phyloP scores from a whole-genome alignment of 108 stramenopile genomes.

The Skeletonema marinoi region DNA sequence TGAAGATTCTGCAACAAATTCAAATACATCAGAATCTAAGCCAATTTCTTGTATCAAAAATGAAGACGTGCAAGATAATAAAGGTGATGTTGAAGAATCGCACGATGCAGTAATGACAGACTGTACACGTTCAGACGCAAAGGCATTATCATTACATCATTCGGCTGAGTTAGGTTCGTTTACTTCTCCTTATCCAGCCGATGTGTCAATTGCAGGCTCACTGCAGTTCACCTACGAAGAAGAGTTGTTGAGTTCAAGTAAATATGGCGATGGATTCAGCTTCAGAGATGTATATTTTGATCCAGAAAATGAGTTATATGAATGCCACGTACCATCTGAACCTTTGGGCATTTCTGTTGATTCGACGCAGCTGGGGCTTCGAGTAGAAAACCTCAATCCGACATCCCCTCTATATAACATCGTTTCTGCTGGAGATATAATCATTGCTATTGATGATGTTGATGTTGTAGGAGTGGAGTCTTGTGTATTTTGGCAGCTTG shows the following conservation, averaged over 20 bases:
- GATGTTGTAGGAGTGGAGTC: background rate
- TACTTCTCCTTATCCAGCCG: too few species aligned
- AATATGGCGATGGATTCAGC: conserved; percentile 12
- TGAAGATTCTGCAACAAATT: background rate
- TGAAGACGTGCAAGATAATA: background rate
- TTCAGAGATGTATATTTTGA: conserved; percentile 33
- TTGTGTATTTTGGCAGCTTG: background rate
- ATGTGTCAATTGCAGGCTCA: background rate
- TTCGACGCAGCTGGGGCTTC: conserved; percentile 26
- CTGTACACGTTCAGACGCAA: too few species aligned
- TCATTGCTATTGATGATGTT: background rate
- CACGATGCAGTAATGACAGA: background rate
- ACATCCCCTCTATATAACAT: conserved; percentile 27
- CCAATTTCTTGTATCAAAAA: background rate
- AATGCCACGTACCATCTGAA: conserved; percentile 38
- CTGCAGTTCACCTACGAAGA: conserved; percentile 19
- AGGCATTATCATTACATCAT: too few species aligned
- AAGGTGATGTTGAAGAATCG: background rate
- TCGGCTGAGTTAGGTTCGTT: too few species aligned
- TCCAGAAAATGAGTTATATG: conserved; percentile 45
- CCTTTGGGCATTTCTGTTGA: conserved; percentile 40
- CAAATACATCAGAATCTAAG: background rate
- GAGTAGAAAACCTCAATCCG: conserved; percentile 36
- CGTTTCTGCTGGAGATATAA: background rate
- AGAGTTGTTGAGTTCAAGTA: conserved; percentile 9